Percentiles rank a stretch among this genome's conserved stretches.
These are phyloP conservation scores for Didymella keratinophila DNA, from an alignment of 2,329 filamentous ascomycete species.

Conservation along the genomic window DNA sequence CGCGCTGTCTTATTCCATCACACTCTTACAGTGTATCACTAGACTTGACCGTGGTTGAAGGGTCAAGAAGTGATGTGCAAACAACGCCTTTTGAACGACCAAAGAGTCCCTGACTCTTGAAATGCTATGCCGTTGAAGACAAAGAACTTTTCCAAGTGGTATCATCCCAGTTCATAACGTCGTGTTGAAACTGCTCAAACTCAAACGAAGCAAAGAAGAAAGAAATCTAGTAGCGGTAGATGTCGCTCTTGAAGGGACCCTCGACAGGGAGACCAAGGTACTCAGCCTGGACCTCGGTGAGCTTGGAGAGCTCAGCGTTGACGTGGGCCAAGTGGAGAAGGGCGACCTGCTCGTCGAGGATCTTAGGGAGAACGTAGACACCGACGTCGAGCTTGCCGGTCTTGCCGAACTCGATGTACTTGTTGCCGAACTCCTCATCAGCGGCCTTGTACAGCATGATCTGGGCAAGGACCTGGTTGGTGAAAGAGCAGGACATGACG, in stretches of 20 bases:
- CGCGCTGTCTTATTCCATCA: conserved; percentile 27
- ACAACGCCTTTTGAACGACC: conserved; percentile 48
- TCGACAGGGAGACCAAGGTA: conserved; percentile 87
- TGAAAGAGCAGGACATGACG: conserved; percentile 99
- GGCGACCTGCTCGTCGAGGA: conserved; percentile 98
- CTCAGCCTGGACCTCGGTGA: conserved; percentile 87
- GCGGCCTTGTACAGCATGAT: conserved; percentile 96
- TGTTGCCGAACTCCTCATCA: conserved; percentile 85
- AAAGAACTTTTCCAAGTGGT: conserved; percentile 61
- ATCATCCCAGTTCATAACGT: conserved; percentile 67
- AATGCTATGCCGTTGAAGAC: conserved; percentile 69
- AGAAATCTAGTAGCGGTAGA: conserved; percentile 65
- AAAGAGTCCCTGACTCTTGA: conserved; percentile 42
- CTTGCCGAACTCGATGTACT: conserved; percentile 97
- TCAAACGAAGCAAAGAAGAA: conserved; percentile 29
- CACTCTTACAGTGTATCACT: conserved; percentile 46
- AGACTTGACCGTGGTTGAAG: conserved; percentile 49
- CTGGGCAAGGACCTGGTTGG: conserved; percentile 99
- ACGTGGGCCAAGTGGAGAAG: conserved; percentile 90
- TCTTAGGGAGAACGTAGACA: conserved; percentile 98
- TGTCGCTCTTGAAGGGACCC: conserved; percentile 96
- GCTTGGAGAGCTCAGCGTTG: conserved; percentile 90
- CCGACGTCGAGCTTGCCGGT: conserved; percentile 87
- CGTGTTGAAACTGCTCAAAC: conserved; percentile 60
- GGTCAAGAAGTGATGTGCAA: conserved; percentile 49